phyloP scores from a whole-genome alignment of 1,284 basidiomycete genomes.

The Meira nashicola region DNA sequence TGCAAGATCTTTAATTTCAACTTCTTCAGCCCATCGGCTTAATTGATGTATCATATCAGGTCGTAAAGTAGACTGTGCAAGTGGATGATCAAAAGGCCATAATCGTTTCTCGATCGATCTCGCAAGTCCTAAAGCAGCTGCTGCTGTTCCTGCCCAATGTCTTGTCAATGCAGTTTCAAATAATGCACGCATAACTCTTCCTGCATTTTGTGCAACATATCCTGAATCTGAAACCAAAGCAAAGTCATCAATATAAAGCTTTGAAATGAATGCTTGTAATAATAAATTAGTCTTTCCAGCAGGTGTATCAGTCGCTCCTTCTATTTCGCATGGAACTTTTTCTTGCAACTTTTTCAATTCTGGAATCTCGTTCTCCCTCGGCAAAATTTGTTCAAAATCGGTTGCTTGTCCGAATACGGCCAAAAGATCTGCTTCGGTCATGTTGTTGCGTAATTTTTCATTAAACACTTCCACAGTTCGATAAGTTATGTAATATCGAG shows the following conservation, averaged over 20 bases:
- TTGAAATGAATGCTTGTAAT: constrained; percentile 84
- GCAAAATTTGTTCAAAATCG: constrained; percentile 94
- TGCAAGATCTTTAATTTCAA: constrained; percentile 71
- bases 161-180: constrained; percentile 88
- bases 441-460: constrained; percentile 69
- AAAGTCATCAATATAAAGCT: constrained; percentile 80
- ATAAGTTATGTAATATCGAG: constrained; percentile 89
- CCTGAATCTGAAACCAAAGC: constrained; percentile 92
- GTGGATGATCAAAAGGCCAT: constrained; percentile 93
- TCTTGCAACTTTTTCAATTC: constrained; percentile 74
- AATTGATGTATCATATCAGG: constrained; percentile 68
- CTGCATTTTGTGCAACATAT: constrained; percentile 76
- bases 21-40: constrained; percentile 76
- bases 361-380: constrained; percentile 80
- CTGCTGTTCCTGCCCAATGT: constrained; percentile 79
- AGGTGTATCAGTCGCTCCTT: constrained; percentile 73
- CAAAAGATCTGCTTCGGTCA: constrained; percentile 92
- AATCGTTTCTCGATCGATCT: constrained; percentile 69
- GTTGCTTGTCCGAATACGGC: constrained; percentile 81
- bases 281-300: constrained; percentile 93
- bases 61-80: constrained; percentile 65
- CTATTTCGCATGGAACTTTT: constrained; percentile 54
- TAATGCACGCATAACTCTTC: constrained; percentile 85
- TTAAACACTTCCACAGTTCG: constrained; percentile 87
- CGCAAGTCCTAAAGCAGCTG: constrained; percentile 81